Conservation (phyloP, 2,329 filamentous ascomycete species). For the Akanthomyces dipterigenus region DNA sequence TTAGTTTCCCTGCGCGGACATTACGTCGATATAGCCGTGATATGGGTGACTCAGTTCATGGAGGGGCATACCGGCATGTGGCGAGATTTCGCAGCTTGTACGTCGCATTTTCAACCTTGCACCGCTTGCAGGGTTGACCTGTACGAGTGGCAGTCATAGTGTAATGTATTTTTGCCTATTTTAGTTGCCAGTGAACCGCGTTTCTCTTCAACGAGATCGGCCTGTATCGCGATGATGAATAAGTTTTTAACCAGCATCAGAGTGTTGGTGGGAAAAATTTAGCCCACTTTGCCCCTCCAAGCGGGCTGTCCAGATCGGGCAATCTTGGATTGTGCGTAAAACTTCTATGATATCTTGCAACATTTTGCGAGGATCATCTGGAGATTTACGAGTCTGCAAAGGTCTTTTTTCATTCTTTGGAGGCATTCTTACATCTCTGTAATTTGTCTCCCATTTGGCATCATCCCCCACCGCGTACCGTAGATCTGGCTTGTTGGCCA, state of each 20-base stretch:
- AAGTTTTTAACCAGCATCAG: not conserved
- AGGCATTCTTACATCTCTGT: not conserved
- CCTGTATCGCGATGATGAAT: not conserved
- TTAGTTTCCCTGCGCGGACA: conserved; percentile 1
- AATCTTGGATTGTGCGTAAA: not conserved
- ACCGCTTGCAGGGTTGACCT: conserved; percentile 16
- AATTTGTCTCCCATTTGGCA: not conserved
- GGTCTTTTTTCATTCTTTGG: not conserved
- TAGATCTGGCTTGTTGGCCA: not conserved
- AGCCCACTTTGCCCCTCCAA: conserved; percentile 11
- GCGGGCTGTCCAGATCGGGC: conserved; percentile 5
- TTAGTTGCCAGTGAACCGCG: not conserved
- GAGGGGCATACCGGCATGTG: conserved; percentile 20
- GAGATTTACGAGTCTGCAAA: not conserved
- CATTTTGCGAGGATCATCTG: not conserved
- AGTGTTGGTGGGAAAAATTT: not conserved
- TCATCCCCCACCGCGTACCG: no score
- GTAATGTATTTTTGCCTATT: not conserved
- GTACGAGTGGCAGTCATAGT: not conserved
- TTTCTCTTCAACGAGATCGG: not conserved
- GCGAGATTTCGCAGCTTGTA: conserved; percentile 19
- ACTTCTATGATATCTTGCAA: not conserved
- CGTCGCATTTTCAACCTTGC: conserved; percentile 16
- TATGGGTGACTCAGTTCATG: conserved; percentile 1
- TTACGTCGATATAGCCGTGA: not conserved